Evolutionary conservation across 345 rosid genomes (phyloP), one percentile per base, ranked within the genome.

Genomic region (Clarkia xantiana): DNA sequence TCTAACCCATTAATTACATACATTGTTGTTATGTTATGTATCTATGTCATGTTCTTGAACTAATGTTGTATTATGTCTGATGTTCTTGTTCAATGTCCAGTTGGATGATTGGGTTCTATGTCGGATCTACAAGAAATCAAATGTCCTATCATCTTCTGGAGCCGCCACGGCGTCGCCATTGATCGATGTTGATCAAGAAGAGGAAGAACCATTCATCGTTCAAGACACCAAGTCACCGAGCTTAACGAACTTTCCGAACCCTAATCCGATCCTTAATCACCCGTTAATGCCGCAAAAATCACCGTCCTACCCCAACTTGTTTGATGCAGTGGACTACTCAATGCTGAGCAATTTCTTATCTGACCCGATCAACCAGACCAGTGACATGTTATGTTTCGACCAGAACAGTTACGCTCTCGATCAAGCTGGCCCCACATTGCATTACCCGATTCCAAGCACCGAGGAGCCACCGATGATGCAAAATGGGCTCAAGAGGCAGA

Each of bases 31-130:
- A n/a, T n/a, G n/a, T 23, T 23, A 23, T 23, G 6, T 23, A 23
- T 23, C n/a, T n/a, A n/a, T 23, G 29, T 29, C 36, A 29, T 29
- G 36, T 29, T 29, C 36, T 29, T 29, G 36, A 29, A 29, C 36
- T 29, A 29, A 29, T 29, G 9, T 29, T 2, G 36, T 29, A 1
- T 7, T 48, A 42, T 49, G 12, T 17, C 10, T 10, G 47, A 44
- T 18, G 3, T 43, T 38, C 13, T n/a, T 15, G 36, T 29, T 29
- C 29, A 3, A 23, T 23, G 6, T 73, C 4, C 80, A 91, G 98
- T 61, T 91, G 18, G 98, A 91, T 67, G 93, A 91, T 63, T 91
- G 98, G 96, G 98, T 91, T 58, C 94, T 86, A 34, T 91, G 94
- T 71, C 89, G 98, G 64, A 91, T 91, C 54, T 91, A 91, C 77